phyloP scores from a whole-genome alignment of 176 grass and related monocot genomes.

The Cymbopogon citratus region DNA sequence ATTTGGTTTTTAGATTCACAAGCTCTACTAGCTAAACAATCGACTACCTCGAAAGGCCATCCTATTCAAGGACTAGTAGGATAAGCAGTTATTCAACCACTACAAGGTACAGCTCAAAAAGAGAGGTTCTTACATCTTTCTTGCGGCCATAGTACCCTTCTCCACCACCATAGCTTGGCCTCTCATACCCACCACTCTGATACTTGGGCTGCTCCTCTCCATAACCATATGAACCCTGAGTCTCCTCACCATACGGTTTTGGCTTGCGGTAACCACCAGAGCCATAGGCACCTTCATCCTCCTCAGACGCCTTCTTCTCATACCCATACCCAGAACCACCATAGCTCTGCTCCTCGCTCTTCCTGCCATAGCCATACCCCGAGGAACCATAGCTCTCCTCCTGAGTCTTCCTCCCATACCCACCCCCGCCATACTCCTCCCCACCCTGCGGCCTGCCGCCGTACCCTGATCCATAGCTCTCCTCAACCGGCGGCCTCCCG shows the following conservation, averaged over 20 bases:
- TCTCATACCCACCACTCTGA: slow-evolving; percentile 34
- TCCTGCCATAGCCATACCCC: slow-evolving; percentile 32
- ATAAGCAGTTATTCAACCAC: background rate
- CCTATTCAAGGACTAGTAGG: background rate
- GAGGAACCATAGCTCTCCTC: slow-evolving; percentile 29
- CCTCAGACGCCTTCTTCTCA: slow-evolving; percentile 14
- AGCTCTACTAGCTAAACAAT: background rate
- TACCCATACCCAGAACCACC: slow-evolving; percentile 51
- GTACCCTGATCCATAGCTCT: slow-evolving; percentile 26
- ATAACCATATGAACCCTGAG: slow-evolving; percentile 21
- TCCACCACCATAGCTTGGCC: slow-evolving; percentile 30
- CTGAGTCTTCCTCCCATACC: slow-evolving; percentile 34
- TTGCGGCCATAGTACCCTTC: slow-evolving; percentile 49
- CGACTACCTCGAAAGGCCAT: background rate
- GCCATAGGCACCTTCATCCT: slow-evolving; percentile 31
- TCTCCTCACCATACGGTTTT: slow-evolving; percentile 36
- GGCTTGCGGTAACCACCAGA: slow-evolving; percentile 40
- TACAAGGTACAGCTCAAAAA: background rate
- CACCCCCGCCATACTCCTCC: slow-evolving; percentile 28
- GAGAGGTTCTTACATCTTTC: slow-evolving; percentile 43
- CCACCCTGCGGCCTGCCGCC: slow-evolving; percentile 35
- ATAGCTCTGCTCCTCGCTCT: slow-evolving; percentile 37
- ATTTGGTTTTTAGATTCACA: background rate
- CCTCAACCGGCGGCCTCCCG: slow-evolving; percentile 23
- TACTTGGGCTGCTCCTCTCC: slow-evolving; percentile 44